Base-by-base conservation (phyloP, 2,329 filamentous ascomycete genomes). In the Diplodia seriata region DNA sequence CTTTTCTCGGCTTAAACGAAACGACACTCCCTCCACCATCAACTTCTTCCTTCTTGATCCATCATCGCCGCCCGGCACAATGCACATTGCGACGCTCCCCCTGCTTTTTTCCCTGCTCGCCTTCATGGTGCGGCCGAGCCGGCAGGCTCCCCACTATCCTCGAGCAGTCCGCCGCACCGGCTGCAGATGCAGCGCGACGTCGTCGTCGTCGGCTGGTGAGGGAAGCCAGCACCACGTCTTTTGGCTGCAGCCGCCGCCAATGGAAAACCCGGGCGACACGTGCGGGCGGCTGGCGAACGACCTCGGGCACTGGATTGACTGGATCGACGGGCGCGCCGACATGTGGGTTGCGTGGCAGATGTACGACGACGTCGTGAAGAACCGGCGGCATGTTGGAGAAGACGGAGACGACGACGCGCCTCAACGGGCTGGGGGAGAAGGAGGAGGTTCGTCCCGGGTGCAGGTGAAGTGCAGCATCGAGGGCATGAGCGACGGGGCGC, bases 311-410 rank as follows among this genome's bases (percentile, higher is more conserved):
- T 49, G 57, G 57, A 40, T 61, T 15, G n/a, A 49, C 20, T 59
- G 56, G 56, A 59, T 47, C 38, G 56, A 59, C 23, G 56, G 56
- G 9, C 23, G 31, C 40, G 6, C 57, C 7, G 40, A 61, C 40
- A 40, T 49, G 20, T 15, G 33, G 40, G 36, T 38, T 7, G 57
- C 57, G 2, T 49, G 57, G 57, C 57, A 61, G 29, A 40, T 49
- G 40, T 49, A 61, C 40, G 57, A 47, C 56, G 56, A 59, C 56
- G 18, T 59, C 23, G 36, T 43, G 23, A 40, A 61, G 57, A 49
- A 49, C 40, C 57, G 57, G 15, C 26, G 33, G 31, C 31, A 33
- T 8, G 31, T 33, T 26, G 38, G 12, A 8, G 23, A 36, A 36
- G 33, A 36, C 33, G 33, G 33, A 9, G 18, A n/a, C 40, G 6